Conservation (phyloP, 2,329 filamentous ascomycete species). For the Pseudofabraea citricarpa region DNA sequence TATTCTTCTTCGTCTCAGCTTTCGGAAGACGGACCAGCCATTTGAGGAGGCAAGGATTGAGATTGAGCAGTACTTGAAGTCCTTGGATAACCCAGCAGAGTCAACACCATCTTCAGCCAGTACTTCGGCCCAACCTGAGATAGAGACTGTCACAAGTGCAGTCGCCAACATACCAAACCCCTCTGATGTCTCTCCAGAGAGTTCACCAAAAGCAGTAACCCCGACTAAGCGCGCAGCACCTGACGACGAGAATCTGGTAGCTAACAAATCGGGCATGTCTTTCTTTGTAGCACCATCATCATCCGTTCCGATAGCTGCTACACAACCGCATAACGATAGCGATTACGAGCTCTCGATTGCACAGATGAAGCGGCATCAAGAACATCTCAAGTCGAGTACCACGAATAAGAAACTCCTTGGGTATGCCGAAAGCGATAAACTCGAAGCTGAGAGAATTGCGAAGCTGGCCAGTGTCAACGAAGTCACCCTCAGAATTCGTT, state of each 20-base stretch:
- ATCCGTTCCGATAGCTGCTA: constrained; percentile 71
- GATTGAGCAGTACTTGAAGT: constrained; percentile 70
- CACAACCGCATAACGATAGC: constrained; percentile 60
- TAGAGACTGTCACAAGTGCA: constrained; percentile 12
- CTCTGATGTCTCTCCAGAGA: background rate
- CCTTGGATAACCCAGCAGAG: constrained; percentile 11
- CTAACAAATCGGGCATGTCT: constrained; percentile 46
- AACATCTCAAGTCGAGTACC: constrained; percentile 52
- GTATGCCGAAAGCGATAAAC: constrained; percentile 73
- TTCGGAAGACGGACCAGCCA: constrained; percentile 70
- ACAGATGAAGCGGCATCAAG: constrained; percentile 72
- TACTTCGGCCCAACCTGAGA: constrained; percentile 7
- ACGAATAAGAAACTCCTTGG: constrained; percentile 76
- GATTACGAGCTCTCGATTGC: constrained; percentile 73
- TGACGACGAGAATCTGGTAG: constrained; percentile 13
- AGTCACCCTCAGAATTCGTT: constrained; percentile 74
- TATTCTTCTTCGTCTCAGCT: constrained; percentile 72
- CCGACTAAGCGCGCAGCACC: constrained; percentile 9
- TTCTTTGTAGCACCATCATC: constrained; percentile 75
- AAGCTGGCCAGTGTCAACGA: constrained; percentile 61
- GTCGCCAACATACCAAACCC: constrained; percentile 11
- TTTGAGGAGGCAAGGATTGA: constrained; percentile 80
- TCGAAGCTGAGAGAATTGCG: constrained; percentile 60
- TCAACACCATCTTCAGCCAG: constrained; percentile 3
- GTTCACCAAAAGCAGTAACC: constrained; percentile 1